phyloP scores from a whole-genome alignment of 1,284 basidiomycete genomes.

The Polyporus tsugae region DNA sequence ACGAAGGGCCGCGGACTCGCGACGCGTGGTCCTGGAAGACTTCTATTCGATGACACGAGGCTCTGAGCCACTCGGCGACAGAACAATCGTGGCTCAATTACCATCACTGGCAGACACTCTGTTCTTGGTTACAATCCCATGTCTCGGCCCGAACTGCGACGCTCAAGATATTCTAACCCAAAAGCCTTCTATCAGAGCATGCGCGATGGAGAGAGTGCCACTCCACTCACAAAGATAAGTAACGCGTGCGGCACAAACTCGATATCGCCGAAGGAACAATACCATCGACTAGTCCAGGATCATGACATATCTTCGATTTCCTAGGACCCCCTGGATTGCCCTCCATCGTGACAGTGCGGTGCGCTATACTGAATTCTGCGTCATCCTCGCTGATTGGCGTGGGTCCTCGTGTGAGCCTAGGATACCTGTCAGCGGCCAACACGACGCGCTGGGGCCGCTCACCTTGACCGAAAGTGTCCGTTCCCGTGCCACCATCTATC shows the following conservation, averaged over 20 bases:
- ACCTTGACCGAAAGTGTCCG: background rate
- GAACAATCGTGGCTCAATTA: background rate
- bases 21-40: background rate
- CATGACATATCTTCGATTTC: background rate
- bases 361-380: background rate
- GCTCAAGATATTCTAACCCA: background rate
- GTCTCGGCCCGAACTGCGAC: background rate
- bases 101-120: background rate
- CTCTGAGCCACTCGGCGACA: conserved; percentile 14
- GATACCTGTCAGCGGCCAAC: background rate
- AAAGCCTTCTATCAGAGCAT: background rate
- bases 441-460: background rate
- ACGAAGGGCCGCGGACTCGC: conserved; percentile 1
- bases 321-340: background rate
- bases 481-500: conserved; percentile 1
- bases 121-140: background rate
- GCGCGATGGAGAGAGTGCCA: conserved; percentile 1
- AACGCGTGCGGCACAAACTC: background rate
- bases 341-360: background rate
- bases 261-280: background rate
- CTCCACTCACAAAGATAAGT: background rate
- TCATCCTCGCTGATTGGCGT: conserved; percentile 4
- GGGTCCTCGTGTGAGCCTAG: conserved; percentile 6
- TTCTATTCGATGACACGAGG: conserved; percentile 12
- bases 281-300: background rate